phyloP scores from a whole-genome alignment of 140 eudicot species.

The Oenanthe javanica region DNA sequence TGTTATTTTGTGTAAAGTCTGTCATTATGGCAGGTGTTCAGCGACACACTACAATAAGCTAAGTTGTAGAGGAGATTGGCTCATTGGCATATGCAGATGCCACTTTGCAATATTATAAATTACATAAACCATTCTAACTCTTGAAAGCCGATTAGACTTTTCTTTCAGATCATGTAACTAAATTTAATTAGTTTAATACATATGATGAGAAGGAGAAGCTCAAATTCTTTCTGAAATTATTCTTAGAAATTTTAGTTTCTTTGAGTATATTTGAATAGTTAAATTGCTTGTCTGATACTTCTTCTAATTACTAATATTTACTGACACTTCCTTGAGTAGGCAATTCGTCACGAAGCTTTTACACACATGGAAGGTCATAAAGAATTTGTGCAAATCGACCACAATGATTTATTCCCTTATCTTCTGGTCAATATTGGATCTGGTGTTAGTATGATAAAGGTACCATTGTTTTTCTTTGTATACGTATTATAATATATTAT shows the following conservation, averaged over 20 bases:
- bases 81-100: not conserved
- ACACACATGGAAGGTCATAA: conserved; percentile 94
- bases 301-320: not conserved
- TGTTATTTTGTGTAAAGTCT: not conserved
- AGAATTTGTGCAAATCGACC: conserved; percentile 94
- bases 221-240: not conserved
- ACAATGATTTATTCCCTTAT: conserved; percentile 82
- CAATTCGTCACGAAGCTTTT: conserved; percentile 98
- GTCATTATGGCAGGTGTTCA: not conserved
- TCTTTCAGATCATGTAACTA: not conserved
- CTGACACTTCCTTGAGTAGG: conserved; percentile 35
- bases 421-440: conserved; percentile 97
- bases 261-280: not conserved
- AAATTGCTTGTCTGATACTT: not conserved
- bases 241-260: not conserved
- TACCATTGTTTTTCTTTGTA: conserved; percentile 14
- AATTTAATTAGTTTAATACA: too few relatives aligned
- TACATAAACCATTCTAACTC: not conserved
- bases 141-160: not conserved
- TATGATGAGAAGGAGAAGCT: not conserved
- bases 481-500: not conserved
- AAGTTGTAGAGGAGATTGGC: not conserved
- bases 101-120: not conserved
- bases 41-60: not conserved
- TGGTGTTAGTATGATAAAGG: conserved; percentile 98